Evolutionary conservation across 2,329 filamentous ascomycete species (phyloP).

Genomic region (Sporothrix pseudoabietina): DNA sequence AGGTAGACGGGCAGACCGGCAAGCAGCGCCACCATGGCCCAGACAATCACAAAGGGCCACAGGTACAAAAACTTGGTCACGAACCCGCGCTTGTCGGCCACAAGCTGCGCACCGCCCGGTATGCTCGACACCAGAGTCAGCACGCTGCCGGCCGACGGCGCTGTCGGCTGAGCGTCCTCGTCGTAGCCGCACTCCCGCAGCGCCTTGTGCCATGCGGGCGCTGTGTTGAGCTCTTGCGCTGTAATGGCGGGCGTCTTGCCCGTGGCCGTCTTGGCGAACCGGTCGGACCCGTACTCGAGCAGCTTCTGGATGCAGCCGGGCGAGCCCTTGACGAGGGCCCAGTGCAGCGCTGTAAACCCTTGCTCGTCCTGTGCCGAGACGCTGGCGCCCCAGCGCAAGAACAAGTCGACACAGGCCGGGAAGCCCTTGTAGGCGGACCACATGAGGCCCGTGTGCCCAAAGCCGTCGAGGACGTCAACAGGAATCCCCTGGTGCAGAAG

Average conservation of each 20-base stretch:
- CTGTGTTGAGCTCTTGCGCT: slow-evolving; percentile 86
- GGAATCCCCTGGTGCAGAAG: slow-evolving; percentile 94
- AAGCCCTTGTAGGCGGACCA: slow-evolving; percentile 99
- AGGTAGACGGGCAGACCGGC: slow-evolving; percentile 73
- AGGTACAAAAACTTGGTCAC: slow-evolving; percentile 86
- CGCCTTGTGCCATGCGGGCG: slow-evolving; percentile 54
- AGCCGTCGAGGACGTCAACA: slow-evolving; percentile 85
- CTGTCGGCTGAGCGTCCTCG: slow-evolving; percentile 69
- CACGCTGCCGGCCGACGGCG: slow-evolving; percentile 52
- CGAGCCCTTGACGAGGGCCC: slow-evolving; percentile 93
- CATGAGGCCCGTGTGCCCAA: slow-evolving; percentile 94
- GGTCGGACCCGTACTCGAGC: slow-evolving; percentile 91
- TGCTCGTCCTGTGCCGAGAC: slow-evolving; percentile 89
- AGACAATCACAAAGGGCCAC: slow-evolving; percentile 79
- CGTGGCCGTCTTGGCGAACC: slow-evolving; percentile 84
- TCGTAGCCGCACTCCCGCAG: slow-evolving; percentile 38
- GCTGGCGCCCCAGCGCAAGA: slow-evolving; percentile 91
- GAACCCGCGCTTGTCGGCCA: slow-evolving; percentile 71
- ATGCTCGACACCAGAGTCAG: slow-evolving; percentile 47
- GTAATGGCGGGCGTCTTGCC: slow-evolving; percentile 89
- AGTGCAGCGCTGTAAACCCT: slow-evolving; percentile 92
- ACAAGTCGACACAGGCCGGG: slow-evolving; percentile 86
- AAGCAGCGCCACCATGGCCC: slow-evolving; percentile 69
- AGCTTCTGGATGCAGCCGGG: slow-evolving; percentile 88
- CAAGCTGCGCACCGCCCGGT: slow-evolving; percentile 68